These are phyloP conservation scores for Penicillium silybi DNA, from an alignment of 495 filamentous ascomycete species.

Conservation along the genomic window DNA sequence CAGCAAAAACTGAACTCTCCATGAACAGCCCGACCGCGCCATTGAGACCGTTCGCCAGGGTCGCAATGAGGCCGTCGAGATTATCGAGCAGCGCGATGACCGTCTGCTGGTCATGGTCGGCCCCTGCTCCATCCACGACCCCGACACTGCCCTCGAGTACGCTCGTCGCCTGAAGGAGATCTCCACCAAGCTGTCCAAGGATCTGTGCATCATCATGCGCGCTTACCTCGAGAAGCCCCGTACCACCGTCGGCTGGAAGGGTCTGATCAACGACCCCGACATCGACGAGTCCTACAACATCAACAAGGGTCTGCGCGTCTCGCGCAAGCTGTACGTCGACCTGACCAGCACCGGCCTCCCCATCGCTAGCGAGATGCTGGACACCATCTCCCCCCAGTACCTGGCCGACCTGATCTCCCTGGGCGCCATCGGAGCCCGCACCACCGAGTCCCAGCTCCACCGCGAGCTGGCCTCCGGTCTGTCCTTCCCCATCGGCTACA, in stretches of 20 bases:
- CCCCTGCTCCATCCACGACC: constrained; percentile 97
- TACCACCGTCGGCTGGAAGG: constrained; percentile 99
- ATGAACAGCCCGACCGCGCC: constrained; percentile 39
- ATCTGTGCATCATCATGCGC: constrained; percentile 92
- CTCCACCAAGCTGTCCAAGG: constrained; percentile 68
- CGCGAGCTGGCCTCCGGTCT: constrained; percentile 94
- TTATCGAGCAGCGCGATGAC: constrained; percentile 77
- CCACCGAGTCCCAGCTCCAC: constrained; percentile 96
- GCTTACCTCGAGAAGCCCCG: constrained; percentile 98
- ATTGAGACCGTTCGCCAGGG: constrained; percentile 73
- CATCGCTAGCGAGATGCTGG: constrained; percentile 95
- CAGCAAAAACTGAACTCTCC: neutral
- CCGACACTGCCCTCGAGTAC: constrained; percentile 83
- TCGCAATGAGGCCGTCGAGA: constrained; percentile 73
- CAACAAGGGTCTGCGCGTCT: constrained; percentile 94
- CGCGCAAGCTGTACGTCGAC: constrained; percentile 84
- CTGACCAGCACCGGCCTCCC: constrained; percentile 83
- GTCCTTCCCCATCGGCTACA: constrained; percentile 97
- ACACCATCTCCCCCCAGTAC: constrained; percentile 97
- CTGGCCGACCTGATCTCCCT: constrained; percentile 92
- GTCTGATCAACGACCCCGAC: constrained; percentile 97
- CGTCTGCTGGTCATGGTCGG: constrained; percentile 92
- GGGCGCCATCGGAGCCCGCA: constrained; percentile 92
- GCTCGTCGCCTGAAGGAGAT: constrained; percentile 69
- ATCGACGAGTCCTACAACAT: constrained; percentile 97